phyloP scores from a whole-genome alignment of 192 early-diverging fungal species.

The Gonapodya sp. region DNA sequence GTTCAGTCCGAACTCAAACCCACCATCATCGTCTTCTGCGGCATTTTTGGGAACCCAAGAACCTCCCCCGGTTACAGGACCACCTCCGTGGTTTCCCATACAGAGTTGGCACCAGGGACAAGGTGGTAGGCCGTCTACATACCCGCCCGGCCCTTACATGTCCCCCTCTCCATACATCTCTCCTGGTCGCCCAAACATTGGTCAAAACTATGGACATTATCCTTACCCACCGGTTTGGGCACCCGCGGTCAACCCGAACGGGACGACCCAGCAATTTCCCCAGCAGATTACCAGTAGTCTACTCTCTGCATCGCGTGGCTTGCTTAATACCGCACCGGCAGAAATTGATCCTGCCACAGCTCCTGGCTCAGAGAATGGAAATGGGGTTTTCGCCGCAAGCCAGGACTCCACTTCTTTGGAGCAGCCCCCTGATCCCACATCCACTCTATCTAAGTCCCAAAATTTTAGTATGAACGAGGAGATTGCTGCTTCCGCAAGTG shows the following conservation, averaged over 20 bases:
- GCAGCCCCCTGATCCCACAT: too few species aligned
- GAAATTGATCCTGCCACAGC: neutral
- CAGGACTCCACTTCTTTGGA: too few species aligned
- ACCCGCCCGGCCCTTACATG: neutral
- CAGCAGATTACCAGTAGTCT: neutral
- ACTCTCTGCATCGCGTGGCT: neutral
- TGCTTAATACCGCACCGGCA: neutral
- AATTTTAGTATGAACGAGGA: too few species aligned
- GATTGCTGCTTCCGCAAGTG: too few species aligned
- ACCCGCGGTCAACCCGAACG: neutral
- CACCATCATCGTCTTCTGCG: too few species aligned
- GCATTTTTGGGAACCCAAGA: too few species aligned
- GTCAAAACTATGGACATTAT: neutral
- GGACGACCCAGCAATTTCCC: neutral
- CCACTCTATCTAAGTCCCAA: too few species aligned
- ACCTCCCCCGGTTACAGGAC: too few species aligned
- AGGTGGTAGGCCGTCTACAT: neutral
- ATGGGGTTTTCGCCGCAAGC: too few species aligned
- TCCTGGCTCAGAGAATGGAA: too few species aligned
- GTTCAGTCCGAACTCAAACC: neutral
- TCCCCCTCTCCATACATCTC: neutral
- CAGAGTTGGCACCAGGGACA: neutral
- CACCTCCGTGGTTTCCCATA: neutral
- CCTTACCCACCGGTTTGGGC: neutral
- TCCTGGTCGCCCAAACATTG: neutral